Evolutionary conservation across 805 yeast species (phyloP).

Genomic region (Candida sanyiensis): DNA sequence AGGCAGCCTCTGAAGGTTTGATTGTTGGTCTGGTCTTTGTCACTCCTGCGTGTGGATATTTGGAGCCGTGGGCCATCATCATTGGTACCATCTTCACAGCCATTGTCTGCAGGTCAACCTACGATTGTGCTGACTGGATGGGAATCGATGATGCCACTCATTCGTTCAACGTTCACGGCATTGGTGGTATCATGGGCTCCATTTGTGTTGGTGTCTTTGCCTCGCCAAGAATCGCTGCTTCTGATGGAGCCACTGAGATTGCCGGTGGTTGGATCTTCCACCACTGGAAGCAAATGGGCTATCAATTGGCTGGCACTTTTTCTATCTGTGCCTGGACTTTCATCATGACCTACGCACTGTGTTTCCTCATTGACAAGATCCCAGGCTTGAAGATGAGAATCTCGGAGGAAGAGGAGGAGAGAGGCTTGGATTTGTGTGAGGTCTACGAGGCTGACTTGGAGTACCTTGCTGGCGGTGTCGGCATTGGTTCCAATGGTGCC

Average conservation of each 20-base stretch:
- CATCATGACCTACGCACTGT: slow-evolving; percentile 36
- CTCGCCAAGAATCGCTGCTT: slow-evolving; percentile 77
- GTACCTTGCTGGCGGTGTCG: slow-evolving; percentile 24
- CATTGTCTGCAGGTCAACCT: slow-evolving; percentile 76
- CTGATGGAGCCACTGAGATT: slow-evolving; percentile 80
- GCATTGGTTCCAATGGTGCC: slow-evolving; percentile 1
- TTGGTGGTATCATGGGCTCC: slow-evolving; percentile 89
- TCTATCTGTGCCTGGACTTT: slow-evolving; percentile 41
- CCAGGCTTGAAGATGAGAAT: slow-evolving; percentile 47
- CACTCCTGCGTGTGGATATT: slow-evolving; percentile 88
- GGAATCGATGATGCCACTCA: slow-evolving; percentile 89
- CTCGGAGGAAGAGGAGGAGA: slow-evolving; percentile 39
- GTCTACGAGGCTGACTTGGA: slow-evolving; percentile 41
- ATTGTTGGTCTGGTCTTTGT: slow-evolving; percentile 98
- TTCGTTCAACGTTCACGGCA: slow-evolving; percentile 93
- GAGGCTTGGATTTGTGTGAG: slow-evolving; percentile 47
- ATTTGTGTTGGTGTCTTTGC: slow-evolving; percentile 83
- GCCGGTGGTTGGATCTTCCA: slow-evolving; percentile 92
- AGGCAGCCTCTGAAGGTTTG: slow-evolving; percentile 89
- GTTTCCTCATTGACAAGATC: slow-evolving; percentile 42
- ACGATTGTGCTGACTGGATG: slow-evolving; percentile 72
- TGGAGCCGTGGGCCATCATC: slow-evolving; percentile 88
- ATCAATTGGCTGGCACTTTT: slow-evolving; percentile 62
- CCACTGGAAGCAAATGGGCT: slow-evolving; percentile 87
- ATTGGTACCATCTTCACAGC: slow-evolving; percentile 78